Base-by-base conservation (phyloP, 1,284 basidiomycete species). In the Hortiboletus rubellus region DNA sequence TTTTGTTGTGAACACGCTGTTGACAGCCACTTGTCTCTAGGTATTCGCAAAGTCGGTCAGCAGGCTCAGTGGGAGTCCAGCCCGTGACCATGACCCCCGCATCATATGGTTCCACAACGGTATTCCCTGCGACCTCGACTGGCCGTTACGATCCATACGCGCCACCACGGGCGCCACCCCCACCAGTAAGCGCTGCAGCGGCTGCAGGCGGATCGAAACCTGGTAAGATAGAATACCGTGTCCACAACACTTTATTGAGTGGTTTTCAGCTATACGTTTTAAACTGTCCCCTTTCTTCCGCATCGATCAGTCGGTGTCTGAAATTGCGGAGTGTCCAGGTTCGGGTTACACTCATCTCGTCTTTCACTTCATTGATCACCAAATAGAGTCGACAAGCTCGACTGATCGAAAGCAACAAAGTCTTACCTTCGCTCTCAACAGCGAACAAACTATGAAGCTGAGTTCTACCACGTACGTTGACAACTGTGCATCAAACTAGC, bases 251-350 rank as follows among this genome's bases (percentile, higher is more conserved):
- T 17, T 47, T 46, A 46, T 57, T 61, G 52, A 65, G 54, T 34
- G 44, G 48, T 24, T 50, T 62, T 8, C 64, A 89, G 89, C 69
- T 33, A 86, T 94, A 53, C 83, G 82, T 54, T 94, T 94, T 75
- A 90, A 86, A 64, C 78, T 83, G 17, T 92, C 89, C 1, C 92
- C 92, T 0, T 94, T 94, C 70, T 89, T 87, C 65, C 75, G 74
- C 24, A 71, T 91, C 10, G 86, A 91, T 51, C 84, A 89, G 61
- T 67, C 78, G 3, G 82, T 92, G 10, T 87, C 86, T 12, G 54
- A 60, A 24, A 75, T 92, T 22, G 76, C 80, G 11, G 87, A 91
- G 71, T 91, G 91, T 70, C 87, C 87, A 73, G 91, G 91, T 91
- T 63, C 24, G 75, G 63, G 50, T 50, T 12, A 48, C 17, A 44